Conservation (phyloP, 805 yeast genomes). For the Debaryomyces hansenii region DNA sequence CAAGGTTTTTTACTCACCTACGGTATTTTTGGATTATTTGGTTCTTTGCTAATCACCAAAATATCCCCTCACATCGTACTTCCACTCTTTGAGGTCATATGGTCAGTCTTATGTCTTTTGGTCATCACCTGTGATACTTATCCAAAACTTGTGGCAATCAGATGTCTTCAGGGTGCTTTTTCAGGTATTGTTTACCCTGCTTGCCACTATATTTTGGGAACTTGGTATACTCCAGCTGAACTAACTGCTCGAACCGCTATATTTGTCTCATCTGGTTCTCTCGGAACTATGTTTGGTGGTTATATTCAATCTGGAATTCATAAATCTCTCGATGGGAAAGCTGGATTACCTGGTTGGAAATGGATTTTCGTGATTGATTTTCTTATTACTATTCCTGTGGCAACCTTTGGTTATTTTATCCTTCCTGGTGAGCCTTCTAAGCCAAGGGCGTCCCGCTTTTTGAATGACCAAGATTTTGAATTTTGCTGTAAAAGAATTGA, state of each 20-base stretch:
- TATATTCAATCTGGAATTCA: slow-evolving; percentile 4
- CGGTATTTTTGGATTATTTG: slow-evolving; percentile 9
- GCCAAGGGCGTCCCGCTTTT: slow-evolving; percentile 40
- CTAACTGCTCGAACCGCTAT: slow-evolving; percentile 2
- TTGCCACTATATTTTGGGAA: slow-evolving; percentile 5
- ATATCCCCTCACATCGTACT: slow-evolving; percentile 8
- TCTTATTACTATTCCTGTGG: slow-evolving; percentile 6
- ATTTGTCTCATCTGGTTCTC: slow-evolving; percentile 3
- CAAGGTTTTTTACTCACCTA: slow-evolving; percentile 19
- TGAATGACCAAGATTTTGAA: slow-evolving; percentile 39
- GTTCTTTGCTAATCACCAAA: slow-evolving; percentile 7
- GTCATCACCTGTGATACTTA: slow-evolving; percentile 2
- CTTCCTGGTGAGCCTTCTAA: slow-evolving; percentile 52
- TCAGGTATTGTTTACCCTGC: slow-evolving; percentile 5
- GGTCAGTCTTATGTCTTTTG: slow-evolving; percentile 21
- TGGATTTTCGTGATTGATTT: slow-evolving; percentile 6
- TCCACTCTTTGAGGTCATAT: slow-evolving; percentile 20
- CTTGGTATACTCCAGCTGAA: slow-evolving; percentile 3
- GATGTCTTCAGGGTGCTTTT: slow-evolving; percentile 5
- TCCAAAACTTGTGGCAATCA: neutral
- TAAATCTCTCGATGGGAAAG: slow-evolving; percentile 2
- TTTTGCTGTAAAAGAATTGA: slow-evolving; percentile 24
- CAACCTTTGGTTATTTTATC: slow-evolving; percentile 45
- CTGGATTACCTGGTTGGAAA: slow-evolving; percentile 7
- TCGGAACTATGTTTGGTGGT: slow-evolving; percentile 5